Conservation (phyloP, 2,329 filamentous ascomycete species). For the Helicocarpus griseus region DNA sequence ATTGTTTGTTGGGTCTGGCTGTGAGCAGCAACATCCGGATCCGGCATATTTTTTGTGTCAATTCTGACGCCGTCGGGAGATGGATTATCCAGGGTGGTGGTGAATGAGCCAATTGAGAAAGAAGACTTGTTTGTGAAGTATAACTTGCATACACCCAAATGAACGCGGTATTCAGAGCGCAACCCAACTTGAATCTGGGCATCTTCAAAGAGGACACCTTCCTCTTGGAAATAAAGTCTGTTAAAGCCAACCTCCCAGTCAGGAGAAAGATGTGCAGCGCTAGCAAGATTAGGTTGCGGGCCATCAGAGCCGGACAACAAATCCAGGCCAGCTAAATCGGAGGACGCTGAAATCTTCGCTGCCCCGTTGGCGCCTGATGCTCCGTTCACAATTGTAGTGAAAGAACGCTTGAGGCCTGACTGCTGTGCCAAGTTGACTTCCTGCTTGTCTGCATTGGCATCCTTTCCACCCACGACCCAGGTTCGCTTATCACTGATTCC, state of each 20-base stretch:
- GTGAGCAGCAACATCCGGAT: constrained; percentile 64
- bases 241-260: constrained; percentile 92
- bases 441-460: constrained; percentile 71
- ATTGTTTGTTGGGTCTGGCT: constrained; percentile 85
- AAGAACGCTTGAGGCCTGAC: constrained; percentile 74
- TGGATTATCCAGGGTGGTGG: constrained; percentile 76
- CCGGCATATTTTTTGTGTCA: constrained; percentile 81
- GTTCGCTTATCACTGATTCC: constrained; percentile 90
- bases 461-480: constrained; percentile 96
- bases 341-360: constrained; percentile 31
- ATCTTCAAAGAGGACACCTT: constrained; percentile 91
- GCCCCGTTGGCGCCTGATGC: constrained; percentile 25
- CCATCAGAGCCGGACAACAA: constrained; percentile 45
- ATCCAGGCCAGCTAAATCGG: constrained; percentile 75
- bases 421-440: constrained; percentile 75
- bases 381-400: constrained; percentile 50
- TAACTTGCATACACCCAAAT: constrained; percentile 87
- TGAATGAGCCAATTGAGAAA: constrained; percentile 77
- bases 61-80: constrained; percentile 59
- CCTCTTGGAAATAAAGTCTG: constrained; percentile 64
- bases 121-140: constrained; percentile 95
- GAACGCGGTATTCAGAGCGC: constrained; percentile 87
- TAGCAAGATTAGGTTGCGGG: constrained; percentile 74
- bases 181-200: constrained; percentile 86
- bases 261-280: constrained; percentile 82